These are phyloP conservation scores for Fusarium sacchari DNA, from an alignment of 2,329 filamentous ascomycete genomes.

Conservation along the genomic window DNA sequence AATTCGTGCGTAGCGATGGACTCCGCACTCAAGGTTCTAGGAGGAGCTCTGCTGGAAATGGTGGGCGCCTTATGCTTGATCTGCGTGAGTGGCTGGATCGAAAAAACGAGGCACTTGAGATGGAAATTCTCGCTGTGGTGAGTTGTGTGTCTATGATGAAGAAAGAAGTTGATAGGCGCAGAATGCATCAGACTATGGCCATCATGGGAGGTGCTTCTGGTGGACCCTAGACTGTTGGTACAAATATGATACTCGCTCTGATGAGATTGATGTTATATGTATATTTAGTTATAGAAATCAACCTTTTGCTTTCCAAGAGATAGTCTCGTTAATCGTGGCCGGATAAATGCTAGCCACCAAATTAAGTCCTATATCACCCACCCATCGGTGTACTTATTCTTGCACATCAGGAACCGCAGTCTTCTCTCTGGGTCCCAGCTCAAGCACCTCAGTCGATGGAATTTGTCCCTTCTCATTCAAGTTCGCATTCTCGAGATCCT, in stretches of 20 bases:
- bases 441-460: constrained; percentile 35
- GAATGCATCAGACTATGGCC: constrained; percentile 60
- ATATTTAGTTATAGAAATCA: background rate
- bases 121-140: constrained; percentile 63
- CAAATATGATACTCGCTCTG: background rate
- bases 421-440: constrained; percentile 39
- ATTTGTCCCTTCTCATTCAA: constrained; percentile 44
- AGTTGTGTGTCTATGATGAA: constrained; percentile 71
- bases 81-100: constrained; percentile 48
- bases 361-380: background rate
- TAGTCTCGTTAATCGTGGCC: background rate
- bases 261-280: constrained; percentile 1
- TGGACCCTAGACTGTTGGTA: background rate
- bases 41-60: constrained; percentile 58
- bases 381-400: constrained; percentile 5
- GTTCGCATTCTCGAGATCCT: constrained; percentile 48
- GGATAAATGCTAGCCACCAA: background rate
- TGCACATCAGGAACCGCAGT: constrained; percentile 38
- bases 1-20: constrained; percentile 54
- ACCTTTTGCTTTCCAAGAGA: background rate
- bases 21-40: constrained; percentile 54
- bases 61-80: constrained; percentile 59
- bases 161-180: constrained; percentile 70
- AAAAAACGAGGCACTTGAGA: constrained; percentile 50
- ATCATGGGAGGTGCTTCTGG: constrained; percentile 49